Percentiles rank a stretch among this genome's conserved stretches.
These are phyloP conservation scores for Danielozyma ontarioensis DNA, from an alignment of 805 yeast genomes.

Conservation along the genomic window DNA sequence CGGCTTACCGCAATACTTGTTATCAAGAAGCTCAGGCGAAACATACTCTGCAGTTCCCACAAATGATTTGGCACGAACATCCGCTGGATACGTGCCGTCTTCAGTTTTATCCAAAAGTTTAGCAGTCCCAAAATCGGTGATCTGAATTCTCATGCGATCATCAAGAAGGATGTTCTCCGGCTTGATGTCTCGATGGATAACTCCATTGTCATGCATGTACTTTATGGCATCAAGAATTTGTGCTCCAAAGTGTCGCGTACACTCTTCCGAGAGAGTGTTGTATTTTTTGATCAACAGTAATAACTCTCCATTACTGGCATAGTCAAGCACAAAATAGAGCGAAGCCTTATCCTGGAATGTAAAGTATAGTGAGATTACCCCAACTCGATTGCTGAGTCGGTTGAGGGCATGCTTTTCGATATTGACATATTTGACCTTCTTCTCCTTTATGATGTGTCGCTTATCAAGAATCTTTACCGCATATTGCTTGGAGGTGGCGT, in stretches of 20 bases:
- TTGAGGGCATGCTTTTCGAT: constrained; percentile 78
- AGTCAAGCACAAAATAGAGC: constrained; percentile 70
- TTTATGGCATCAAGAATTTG: constrained; percentile 70
- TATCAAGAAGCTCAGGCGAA: constrained; percentile 73
- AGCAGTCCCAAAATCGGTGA: constrained; percentile 86
- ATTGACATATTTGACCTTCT: constrained; percentile 79
- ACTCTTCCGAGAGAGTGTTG: constrained; percentile 68
- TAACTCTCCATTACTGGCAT: constrained; percentile 76
- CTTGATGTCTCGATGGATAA: constrained; percentile 76
- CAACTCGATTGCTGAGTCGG: constrained; percentile 54
- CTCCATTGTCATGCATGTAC: constrained; percentile 70
- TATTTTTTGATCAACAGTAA: constrained; percentile 59
- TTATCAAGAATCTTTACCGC: constrained; percentile 77
- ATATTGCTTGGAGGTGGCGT: constrained; percentile 50
- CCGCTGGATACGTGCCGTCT: constrained; percentile 49
- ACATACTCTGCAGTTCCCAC: constrained; percentile 87
- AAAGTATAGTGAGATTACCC: constrained; percentile 64
- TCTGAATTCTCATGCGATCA: constrained; percentile 52
- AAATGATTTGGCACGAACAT: constrained; percentile 70
- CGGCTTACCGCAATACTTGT: constrained; percentile 59
- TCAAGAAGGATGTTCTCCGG: constrained; percentile 78
- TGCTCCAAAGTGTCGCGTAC: constrained; percentile 62
- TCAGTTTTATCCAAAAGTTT: constrained; percentile 55
- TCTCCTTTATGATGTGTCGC: constrained; percentile 72
- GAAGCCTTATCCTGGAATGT: constrained; percentile 77